Conservation (phyloP, 176 grass and related monocot genomes). For the Stipa capillata region DNA sequence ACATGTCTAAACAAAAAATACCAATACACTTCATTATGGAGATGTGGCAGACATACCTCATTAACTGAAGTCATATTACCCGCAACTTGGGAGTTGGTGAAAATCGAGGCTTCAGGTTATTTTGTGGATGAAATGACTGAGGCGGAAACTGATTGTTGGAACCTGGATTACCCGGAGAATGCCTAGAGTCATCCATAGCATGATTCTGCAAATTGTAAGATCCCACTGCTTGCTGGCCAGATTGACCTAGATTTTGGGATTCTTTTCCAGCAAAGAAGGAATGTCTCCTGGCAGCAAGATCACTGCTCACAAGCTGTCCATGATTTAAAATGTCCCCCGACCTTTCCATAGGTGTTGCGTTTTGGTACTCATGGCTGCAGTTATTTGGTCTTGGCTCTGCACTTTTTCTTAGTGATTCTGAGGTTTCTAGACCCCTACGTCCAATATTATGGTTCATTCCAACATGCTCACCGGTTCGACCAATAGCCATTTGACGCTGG, state of each 20-base stretch:
- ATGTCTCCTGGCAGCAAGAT: constrained; percentile 36
- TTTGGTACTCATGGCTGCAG: constrained; percentile 44
- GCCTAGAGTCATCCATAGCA: constrained; percentile 32
- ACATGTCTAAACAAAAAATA: neutral
- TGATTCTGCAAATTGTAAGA: constrained; percentile 53
- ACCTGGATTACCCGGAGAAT: constrained; percentile 29
- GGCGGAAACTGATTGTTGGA: constrained; percentile 33
- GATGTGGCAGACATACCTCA: constrained; percentile 39
- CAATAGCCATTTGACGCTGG: constrained; percentile 33
- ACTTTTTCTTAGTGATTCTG: constrained; percentile 52
- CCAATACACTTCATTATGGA: neutral
- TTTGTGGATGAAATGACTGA: constrained; percentile 45
- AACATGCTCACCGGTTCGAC: constrained; percentile 36
- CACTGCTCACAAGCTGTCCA: constrained; percentile 27
- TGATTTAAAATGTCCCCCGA: constrained; percentile 24
- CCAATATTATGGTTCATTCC: constrained; percentile 41
- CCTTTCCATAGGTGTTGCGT: constrained; percentile 30
- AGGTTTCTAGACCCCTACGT: constrained; percentile 34
- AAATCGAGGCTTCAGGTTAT: constrained; percentile 55
- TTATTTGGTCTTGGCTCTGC: constrained; percentile 48
- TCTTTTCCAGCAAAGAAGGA: constrained; percentile 34
- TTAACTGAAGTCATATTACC: constrained; percentile 45
- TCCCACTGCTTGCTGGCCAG: constrained; percentile 39
- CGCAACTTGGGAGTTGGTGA: constrained; percentile 31
- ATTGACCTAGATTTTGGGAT: constrained; percentile 25